phyloP scores from a whole-genome alignment of 192 early-diverging fungal genomes.

The Chytriomyces confervae region DNA sequence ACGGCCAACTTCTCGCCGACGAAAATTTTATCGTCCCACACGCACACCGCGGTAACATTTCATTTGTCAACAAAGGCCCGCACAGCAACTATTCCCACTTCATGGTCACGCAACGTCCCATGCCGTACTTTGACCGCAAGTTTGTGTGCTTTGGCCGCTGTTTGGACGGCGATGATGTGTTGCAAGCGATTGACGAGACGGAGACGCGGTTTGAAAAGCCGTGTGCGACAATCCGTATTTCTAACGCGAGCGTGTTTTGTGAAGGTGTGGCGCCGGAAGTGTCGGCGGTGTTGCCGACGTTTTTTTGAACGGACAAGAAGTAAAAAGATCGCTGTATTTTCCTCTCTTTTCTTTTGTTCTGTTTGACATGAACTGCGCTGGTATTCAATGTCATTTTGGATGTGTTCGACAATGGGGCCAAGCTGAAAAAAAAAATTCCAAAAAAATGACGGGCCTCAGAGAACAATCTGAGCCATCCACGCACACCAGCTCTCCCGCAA shows the following conservation, averaged over 20 bases:
- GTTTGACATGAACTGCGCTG: too few relatives aligned
- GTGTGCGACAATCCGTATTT: constrained; percentile 24
- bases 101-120: constrained; percentile 50
- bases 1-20: constrained; percentile 32
- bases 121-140: constrained; percentile 57
- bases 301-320: constrained; percentile 8
- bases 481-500: too few relatives aligned
- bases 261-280: background rate
- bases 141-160: constrained; percentile 56
- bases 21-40: constrained; percentile 62
- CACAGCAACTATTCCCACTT: constrained; percentile 50
- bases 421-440: too few relatives aligned
- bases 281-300: background rate
- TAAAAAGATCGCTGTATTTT: background rate
- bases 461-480: too few relatives aligned
- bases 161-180: constrained; percentile 48
- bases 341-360: too few relatives aligned
- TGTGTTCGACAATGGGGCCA: too few relatives aligned
- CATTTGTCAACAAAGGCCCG: constrained; percentile 52
- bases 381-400: too few relatives aligned
- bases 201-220: constrained; percentile 49
- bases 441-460: too few relatives aligned
- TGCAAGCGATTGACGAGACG: constrained; percentile 40
- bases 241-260: constrained; percentile 20
- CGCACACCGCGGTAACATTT: constrained; percentile 46